Evolutionary conservation across 345 rosid species (phyloP).

Genomic region (Psidium friedrichsthalianum): DNA sequence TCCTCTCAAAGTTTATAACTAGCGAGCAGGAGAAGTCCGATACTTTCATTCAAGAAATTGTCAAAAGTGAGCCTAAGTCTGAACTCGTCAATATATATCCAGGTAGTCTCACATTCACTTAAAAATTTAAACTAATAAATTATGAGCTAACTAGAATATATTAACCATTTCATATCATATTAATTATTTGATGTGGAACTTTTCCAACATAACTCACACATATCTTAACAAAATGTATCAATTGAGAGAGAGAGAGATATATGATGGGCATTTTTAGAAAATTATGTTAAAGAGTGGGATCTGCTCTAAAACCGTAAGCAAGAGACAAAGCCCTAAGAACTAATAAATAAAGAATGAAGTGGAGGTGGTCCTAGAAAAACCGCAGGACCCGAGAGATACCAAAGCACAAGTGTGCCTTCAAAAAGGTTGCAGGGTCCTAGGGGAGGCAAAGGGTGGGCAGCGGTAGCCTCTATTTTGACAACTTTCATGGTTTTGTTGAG

Average conservation of each 20-base stretch:
- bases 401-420: slow-evolving; percentile 6
- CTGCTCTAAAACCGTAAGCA: neutral
- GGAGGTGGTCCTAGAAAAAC: slow-evolving; percentile 13
- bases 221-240: neutral
- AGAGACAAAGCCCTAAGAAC: slow-evolving; percentile 2
- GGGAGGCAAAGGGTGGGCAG: slow-evolving; percentile 47
- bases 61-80: too few species aligned
- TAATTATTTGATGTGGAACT: too few species aligned
- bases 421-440: slow-evolving; percentile 8
- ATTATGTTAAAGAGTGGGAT: neutral
- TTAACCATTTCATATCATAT: too few species aligned
- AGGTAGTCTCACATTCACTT: too few species aligned
- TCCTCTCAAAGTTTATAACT: neutral
- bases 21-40: too few species aligned
- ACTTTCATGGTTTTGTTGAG: slow-evolving; percentile 59
- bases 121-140: too few species aligned
- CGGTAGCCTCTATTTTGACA: slow-evolving; percentile 19
- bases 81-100: too few species aligned
- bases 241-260: neutral
- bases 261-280: neutral
- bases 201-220: too few species aligned
- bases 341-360: neutral
- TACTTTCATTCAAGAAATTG: too few species aligned
- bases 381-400: slow-evolving; percentile 40
- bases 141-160: too few species aligned